These are phyloP conservation scores for Rhynchosporium agropyri DNA, from an alignment of 2,329 filamentous ascomycete genomes.

Conservation along the genomic window DNA sequence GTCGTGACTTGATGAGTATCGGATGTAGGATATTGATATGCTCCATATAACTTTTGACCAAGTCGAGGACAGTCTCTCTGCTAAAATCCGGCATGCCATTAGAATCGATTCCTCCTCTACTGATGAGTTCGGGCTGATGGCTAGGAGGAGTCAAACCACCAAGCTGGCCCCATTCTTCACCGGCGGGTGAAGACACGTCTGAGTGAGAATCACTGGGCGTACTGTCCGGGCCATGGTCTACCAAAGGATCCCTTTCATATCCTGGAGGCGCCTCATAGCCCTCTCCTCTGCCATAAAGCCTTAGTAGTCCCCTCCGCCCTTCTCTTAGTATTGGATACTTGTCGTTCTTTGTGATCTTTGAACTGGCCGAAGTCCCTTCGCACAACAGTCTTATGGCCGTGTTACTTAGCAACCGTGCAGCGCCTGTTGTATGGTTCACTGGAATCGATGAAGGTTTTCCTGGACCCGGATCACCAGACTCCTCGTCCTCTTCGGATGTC, in stretches of 20 bases:
- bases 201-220: conserved; percentile 50
- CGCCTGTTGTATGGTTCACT: conserved; percentile 86
- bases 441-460: conserved; percentile 72
- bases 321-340: conserved; percentile 79
- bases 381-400: conserved; percentile 64
- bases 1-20: conserved; percentile 56
- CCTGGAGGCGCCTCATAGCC: conserved; percentile 62
- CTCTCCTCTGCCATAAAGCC: conserved; percentile 79
- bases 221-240: conserved; percentile 48
- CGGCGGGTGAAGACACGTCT: conserved; percentile 57
- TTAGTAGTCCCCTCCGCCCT: conserved; percentile 71
- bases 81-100: conserved; percentile 59
- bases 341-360: conserved; percentile 55
- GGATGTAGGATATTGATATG: conserved; percentile 69
- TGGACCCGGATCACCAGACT: conserved; percentile 48
- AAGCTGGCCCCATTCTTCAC: conserved; percentile 60
- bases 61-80: conserved; percentile 52
- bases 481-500: conserved; percentile 53
- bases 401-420: conserved; percentile 78
- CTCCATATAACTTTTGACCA: conserved; percentile 60
- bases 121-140: conserved; percentile 27
- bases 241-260: conserved; percentile 39
- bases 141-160: conserved; percentile 46
- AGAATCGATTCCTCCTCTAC: conserved; percentile 38
- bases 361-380: conserved; percentile 50